Percentiles rank a stretch among this genome's conserved stretches.
Evolutionary conservation across 768 basidiomycete species (phyloP).

Genomic region (Amyloporia xantha): DNA sequence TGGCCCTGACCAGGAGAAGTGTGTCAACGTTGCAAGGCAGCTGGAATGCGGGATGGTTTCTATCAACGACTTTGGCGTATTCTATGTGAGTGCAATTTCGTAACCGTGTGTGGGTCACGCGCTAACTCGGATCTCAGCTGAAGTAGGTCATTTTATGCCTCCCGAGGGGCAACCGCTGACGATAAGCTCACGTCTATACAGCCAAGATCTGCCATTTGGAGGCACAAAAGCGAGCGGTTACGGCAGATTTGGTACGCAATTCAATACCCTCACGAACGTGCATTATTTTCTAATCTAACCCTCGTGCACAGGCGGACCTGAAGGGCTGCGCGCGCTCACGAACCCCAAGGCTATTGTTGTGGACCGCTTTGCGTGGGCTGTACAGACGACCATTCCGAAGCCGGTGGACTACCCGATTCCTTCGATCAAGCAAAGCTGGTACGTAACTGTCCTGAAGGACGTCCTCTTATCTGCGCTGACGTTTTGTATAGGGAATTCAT

Average conservation of each 20-base stretch:
- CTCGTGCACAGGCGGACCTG: slow-evolving; percentile 69
- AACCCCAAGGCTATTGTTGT: slow-evolving; percentile 82
- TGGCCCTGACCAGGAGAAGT: slow-evolving; percentile 75
- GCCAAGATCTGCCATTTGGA: slow-evolving; percentile 93
- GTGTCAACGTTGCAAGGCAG: slow-evolving; percentile 70
- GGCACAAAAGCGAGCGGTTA: slow-evolving; percentile 89
- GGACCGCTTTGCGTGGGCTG: slow-evolving; percentile 78
- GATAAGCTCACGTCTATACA: slow-evolving; percentile 25
- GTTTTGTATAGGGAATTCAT: slow-evolving; percentile 38
- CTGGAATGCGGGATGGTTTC: slow-evolving; percentile 97
- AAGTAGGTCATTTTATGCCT: slow-evolving; percentile 60
- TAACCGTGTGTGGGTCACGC: slow-evolving; percentile 1
- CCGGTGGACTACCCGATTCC: slow-evolving; percentile 83
- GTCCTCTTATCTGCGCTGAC: not conserved
- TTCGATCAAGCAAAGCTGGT: slow-evolving; percentile 72
- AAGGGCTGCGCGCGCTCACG: slow-evolving; percentile 84
- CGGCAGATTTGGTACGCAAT: slow-evolving; percentile 75
- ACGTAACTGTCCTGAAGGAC: slow-evolving; percentile 20
- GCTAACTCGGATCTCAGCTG: slow-evolving; percentile 36
- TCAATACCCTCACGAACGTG: slow-evolving; percentile 5
- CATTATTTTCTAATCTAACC: not conserved
- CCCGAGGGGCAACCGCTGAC: slow-evolving; percentile 17
- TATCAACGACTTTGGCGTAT: slow-evolving; percentile 89
- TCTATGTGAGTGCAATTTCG: slow-evolving; percentile 51
- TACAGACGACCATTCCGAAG: slow-evolving; percentile 82